These are phyloP conservation scores for Coccomyxa subellipsoidea DNA, from an alignment of 163 green algal genomes.

Conservation along the genomic window DNA sequence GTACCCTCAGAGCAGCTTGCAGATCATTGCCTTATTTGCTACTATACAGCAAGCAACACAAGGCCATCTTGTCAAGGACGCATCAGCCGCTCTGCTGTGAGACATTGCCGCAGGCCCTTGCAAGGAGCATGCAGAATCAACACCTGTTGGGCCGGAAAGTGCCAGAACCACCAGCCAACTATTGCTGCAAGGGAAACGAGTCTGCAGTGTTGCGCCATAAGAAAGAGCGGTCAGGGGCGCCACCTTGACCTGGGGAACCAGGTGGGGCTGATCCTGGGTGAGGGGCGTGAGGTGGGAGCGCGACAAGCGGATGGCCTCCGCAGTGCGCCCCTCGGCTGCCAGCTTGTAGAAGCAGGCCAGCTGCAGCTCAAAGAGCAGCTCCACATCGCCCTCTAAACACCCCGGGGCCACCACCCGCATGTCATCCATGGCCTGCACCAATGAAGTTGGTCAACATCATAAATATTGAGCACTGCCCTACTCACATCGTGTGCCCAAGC, in stretches of 20 bases:
- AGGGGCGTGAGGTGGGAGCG: slow-evolving; percentile 21
- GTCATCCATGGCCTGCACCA: not conserved
- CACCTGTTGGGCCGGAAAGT: too few relatives aligned
- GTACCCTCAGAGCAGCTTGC: too few relatives aligned
- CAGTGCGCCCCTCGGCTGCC: slow-evolving; percentile 9
- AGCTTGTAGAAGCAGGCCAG: slow-evolving; percentile 8
- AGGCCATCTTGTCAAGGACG: too few relatives aligned
- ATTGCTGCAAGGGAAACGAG: too few relatives aligned
- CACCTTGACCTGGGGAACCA: not conserved
- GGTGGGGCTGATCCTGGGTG: slow-evolving; percentile 13
- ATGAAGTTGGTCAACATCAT: not conserved
- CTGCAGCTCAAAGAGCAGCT: not conserved
- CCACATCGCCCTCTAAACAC: not conserved
- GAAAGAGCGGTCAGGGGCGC: not conserved
- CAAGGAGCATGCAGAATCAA: too few relatives aligned
- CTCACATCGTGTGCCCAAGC: too few relatives aligned
- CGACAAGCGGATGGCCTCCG: slow-evolving; percentile 12
- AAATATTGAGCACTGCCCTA: not conserved
- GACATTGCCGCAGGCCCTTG: too few relatives aligned
- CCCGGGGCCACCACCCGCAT: not conserved
- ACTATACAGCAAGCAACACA: too few relatives aligned
- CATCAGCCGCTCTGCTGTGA: too few relatives aligned
- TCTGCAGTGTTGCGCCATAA: too few relatives aligned
- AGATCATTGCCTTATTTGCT: too few relatives aligned
- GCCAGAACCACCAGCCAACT: too few relatives aligned